Percentiles rank a stretch among this genome's conserved stretches.
phyloP scores from a whole-genome alignment of 2,329 filamentous ascomycete genomes.

The Sclerotinia minor region DNA sequence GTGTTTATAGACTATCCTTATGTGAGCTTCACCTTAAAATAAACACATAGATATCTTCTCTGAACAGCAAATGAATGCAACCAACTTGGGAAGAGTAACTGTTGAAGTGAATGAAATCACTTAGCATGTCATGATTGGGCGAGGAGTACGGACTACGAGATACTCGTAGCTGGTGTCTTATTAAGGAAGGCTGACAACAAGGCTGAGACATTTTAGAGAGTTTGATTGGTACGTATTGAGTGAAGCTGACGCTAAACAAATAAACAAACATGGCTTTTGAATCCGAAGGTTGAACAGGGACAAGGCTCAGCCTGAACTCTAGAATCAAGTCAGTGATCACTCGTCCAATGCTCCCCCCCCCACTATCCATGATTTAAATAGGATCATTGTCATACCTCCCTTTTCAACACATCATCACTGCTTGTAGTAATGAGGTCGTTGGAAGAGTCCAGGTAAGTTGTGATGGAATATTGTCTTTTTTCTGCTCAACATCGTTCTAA shows the following conservation, averaged over 20 bases:
- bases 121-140: background rate
- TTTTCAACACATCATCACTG: background rate
- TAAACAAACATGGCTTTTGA: background rate
- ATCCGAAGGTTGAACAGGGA: background rate
- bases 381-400: slow-evolving; percentile 4
- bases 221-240: background rate
- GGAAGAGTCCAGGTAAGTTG: slow-evolving; percentile 53
- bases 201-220: background rate
- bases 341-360: background rate
- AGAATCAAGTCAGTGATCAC: background rate
- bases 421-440: slow-evolving; percentile 54
- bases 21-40: slow-evolving; percentile 10
- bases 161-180: background rate
- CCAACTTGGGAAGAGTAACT: background rate
- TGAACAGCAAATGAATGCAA: background rate
- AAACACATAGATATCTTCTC: background rate
- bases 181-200: background rate
- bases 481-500: slow-evolving; percentile 29
- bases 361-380: slow-evolving; percentile 5
- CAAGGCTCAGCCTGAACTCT: slow-evolving; percentile 2
- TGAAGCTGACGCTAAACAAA: background rate
- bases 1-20: background rate
- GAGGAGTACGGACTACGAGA: background rate
- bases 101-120: background rate
- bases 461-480: background rate